These are phyloP conservation scores for Zoysia matrella DNA, from an alignment of 202 grass and related monocot species.

Conservation along the genomic window DNA sequence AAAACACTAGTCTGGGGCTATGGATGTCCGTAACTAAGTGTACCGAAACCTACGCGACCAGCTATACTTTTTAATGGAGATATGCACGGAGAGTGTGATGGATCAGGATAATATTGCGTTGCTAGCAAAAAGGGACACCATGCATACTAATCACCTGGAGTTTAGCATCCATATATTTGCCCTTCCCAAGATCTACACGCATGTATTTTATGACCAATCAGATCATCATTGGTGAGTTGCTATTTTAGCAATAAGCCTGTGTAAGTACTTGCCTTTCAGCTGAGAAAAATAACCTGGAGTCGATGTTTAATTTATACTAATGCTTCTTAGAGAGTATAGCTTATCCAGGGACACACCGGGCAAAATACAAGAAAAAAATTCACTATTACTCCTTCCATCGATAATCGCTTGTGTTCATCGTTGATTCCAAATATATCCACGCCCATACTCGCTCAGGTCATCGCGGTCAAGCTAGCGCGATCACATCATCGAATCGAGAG, in stretches of 20 bases:
- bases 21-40: constrained; percentile 17
- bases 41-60: neutral
- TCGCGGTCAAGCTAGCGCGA: neutral
- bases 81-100: neutral
- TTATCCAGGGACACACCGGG: too few species aligned
- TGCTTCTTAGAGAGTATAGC: neutral
- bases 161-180: constrained; percentile 9
- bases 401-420: too few species aligned
- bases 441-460: neutral
- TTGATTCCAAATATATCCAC: neutral
- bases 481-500: constrained; percentile 4
- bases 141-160: constrained; percentile 36
- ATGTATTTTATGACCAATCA: constrained; percentile 38
- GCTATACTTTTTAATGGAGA: constrained; percentile 19
- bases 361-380: too few species aligned
- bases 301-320: neutral
- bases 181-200: constrained; percentile 26
- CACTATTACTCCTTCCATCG: too few species aligned
- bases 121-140: constrained; percentile 29
- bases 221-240: constrained; percentile 30
- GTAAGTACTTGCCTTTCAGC: constrained; percentile 24
- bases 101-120: constrained; percentile 30
- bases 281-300: neutral
- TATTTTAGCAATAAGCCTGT: constrained; percentile 29
- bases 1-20: neutral